Conservation (phyloP, 2,329 filamentous ascomycete genomes). For the Bertia moriformis region DNA sequence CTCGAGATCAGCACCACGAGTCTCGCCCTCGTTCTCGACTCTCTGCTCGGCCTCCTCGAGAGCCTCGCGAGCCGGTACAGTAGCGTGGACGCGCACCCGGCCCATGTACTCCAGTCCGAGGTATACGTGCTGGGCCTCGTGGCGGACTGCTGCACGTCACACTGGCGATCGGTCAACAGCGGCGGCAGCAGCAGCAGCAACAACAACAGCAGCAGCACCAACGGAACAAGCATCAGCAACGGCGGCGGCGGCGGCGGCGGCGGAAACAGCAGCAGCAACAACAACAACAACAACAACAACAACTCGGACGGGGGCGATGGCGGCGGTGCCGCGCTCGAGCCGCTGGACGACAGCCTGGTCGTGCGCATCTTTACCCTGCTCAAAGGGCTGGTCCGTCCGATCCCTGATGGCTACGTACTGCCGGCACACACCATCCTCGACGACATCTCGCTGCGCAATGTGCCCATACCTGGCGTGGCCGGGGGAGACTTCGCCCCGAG, state of each 20-base stretch:
- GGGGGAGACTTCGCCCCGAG: conserved; percentile 10
- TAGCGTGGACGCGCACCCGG: conserved; percentile 33
- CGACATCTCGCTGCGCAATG: conserved; percentile 24
- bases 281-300: too few species aligned
- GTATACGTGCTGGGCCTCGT: conserved; percentile 48
- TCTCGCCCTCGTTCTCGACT: conserved; percentile 37
- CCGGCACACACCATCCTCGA: conserved; percentile 42
- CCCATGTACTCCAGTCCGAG: conserved; percentile 48
- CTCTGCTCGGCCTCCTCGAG: conserved; percentile 41
- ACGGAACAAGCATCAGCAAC: conserved; percentile 4
- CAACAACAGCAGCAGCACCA: too few species aligned
- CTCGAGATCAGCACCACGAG: conserved; percentile 38
- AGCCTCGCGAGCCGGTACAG: conserved; percentile 40
- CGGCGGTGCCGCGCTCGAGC: conserved; percentile 16
- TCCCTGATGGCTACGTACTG: conserved; percentile 40
- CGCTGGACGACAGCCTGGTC: conserved; percentile 34
- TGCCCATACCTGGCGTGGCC: conserved; percentile 13
- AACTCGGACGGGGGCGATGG: conserved; percentile 5
- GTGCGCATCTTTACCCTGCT: conserved; percentile 37
- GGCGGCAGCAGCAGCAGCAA: conserved; percentile 7
- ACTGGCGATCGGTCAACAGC: conserved; percentile 34
- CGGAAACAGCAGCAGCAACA: too few species aligned
- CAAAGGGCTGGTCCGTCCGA: conserved; percentile 40
- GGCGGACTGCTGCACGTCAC: conserved; percentile 48
- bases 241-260: too few species aligned